A percentile compares a stretch with the other conserved stretches of the same genome.
Conservation (phyloP, 495 filamentous ascomycete genomes). For the Hypoxylon perforatum region DNA sequence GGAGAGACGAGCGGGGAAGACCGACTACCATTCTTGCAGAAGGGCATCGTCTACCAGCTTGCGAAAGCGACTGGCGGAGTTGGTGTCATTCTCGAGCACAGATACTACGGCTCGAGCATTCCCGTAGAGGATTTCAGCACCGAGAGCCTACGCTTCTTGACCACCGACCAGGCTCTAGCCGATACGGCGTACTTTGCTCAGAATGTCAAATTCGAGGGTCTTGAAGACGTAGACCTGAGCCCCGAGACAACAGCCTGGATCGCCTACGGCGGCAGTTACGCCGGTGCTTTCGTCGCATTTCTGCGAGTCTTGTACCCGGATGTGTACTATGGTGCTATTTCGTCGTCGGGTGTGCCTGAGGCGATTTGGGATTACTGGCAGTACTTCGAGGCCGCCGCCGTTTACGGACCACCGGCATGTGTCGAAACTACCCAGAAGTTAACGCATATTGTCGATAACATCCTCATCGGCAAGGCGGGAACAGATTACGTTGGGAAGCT, state of each 20-base stretch:
- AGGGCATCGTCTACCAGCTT: constrained; percentile 73
- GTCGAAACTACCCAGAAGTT: constrained; percentile 67
- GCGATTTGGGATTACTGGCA: constrained; percentile 79
- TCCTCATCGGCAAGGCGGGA: constrained; percentile 66
- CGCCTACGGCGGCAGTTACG: constrained; percentile 79
- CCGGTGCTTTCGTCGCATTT: constrained; percentile 77
- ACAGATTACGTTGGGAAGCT: constrained; percentile 60
- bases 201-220: constrained; percentile 70
- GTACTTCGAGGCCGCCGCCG: constrained; percentile 73
- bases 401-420: constrained; percentile 63
- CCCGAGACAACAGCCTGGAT: constrained; percentile 70
- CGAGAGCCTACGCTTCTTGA: constrained; percentile 75
- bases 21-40: constrained; percentile 72
- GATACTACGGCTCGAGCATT: constrained; percentile 75
- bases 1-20: constrained; percentile 69
- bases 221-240: constrained; percentile 70
- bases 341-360: constrained; percentile 75
- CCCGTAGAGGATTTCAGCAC: constrained; percentile 69
- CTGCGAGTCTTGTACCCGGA: constrained; percentile 75
- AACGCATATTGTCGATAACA: constrained; percentile 70
- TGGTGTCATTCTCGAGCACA: constrained; percentile 80
- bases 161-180: constrained; percentile 78
- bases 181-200: constrained; percentile 78
- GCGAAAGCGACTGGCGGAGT: constrained; percentile 72
- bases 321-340: constrained; percentile 74